Base-by-base conservation (phyloP, 176 grass and related monocot species). In the Oryza nivara region DNA sequence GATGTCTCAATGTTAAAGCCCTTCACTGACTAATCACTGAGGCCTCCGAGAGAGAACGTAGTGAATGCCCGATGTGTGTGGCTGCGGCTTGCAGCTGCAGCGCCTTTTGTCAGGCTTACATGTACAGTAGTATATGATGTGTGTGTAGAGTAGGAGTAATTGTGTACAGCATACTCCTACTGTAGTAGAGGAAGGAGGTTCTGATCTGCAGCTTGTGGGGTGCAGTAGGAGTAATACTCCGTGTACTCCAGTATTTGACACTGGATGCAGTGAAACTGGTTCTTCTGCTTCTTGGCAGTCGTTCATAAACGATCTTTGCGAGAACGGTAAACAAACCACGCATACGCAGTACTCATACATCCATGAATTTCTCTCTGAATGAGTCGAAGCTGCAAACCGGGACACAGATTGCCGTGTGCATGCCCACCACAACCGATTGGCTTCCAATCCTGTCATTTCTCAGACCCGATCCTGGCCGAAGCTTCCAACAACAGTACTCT, bases 1-100 rank as follows among this genome's bases (percentile, higher is more conserved):
- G 89, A 91, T 78, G 89, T 25, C 73, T 91, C 82, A 51, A 72
- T 80, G 80, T 87, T 87, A 83, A 90, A 78, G 75, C 75, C 1
- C 13, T 9, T 19, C 72, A 7, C 54, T 25, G 66, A 86, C 79
- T 86, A 78, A 78, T 83, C 84, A 8, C 79, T 90, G 83, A 17
- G 80, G 54, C 15, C 56, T 19, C 67, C 68, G 7, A 52, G 26
- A 25, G 58, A 63, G 68, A 63, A 9, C 23, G 56, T 73, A 67
- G 80, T 90, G 60, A 90, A 79, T 79, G 74, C 69, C 61, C 68
- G 49, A 16, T 69, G 40, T 17, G 73, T 78, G 63, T 34, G 73
- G 78, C 78, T 86, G 72, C 87, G 30, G 30, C 30, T 32, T 32
- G 30, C 30, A 80, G 12, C 67, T 71, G 41, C 77, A 64, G 73